Conservation (phyloP, 495 filamentous ascomycete species). For the Xylaria castorea region DNA sequence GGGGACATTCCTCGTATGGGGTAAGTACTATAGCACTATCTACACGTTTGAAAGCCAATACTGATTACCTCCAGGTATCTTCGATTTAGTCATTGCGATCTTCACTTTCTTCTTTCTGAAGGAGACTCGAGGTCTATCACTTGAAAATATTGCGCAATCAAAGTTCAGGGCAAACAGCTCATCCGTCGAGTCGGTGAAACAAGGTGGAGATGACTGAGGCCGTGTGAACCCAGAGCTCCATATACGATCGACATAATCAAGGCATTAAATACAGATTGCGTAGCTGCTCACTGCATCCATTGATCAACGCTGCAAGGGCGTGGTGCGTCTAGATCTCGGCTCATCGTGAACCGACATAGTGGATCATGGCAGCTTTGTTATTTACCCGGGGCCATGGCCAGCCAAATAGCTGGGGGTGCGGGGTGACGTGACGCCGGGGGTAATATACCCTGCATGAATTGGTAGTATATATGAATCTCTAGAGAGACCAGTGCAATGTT, state of each 20-base stretch:
- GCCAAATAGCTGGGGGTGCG: background rate
- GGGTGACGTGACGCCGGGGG: conserved; percentile 7
- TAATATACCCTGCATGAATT: conserved; percentile 8
- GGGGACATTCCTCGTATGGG: conserved; percentile 60
- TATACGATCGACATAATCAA: background rate
- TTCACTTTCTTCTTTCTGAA: conserved; percentile 34
- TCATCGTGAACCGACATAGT: background rate
- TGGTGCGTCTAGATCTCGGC: conserved; percentile 10
- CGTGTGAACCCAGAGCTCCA: background rate
- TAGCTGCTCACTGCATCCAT: background rate
- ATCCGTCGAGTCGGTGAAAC: background rate
- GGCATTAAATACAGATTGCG: background rate
- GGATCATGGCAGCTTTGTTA: conserved; percentile 3
- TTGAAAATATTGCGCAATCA: conserved; percentile 36
- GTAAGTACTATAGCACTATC: conserved; percentile 16
- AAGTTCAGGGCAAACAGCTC: conserved; percentile 28
- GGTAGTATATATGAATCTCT: background rate
- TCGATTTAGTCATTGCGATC: conserved; percentile 35
- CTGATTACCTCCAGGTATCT: conserved; percentile 26
- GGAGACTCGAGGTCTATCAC: conserved; percentile 40
- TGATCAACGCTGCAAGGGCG: background rate
- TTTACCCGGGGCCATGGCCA: background rate
- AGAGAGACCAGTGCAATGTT: background rate
- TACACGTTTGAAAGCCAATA: background rate
- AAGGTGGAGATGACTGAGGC: background rate